Conservation (phyloP, 495 filamentous ascomycete species). For the Trichoderma gamsii region DNA sequence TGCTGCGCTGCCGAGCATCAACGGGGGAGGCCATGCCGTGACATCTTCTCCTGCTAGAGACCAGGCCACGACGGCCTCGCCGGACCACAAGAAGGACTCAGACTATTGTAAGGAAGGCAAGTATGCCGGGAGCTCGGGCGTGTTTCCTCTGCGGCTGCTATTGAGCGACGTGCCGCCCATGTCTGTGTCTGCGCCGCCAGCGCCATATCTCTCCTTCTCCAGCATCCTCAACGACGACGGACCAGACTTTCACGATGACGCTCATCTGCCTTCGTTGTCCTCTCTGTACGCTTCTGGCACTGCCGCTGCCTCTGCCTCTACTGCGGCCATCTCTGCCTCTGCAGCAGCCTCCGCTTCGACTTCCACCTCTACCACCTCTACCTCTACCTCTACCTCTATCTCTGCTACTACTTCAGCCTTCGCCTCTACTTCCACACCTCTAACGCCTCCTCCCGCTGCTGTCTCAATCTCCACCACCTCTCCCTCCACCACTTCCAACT, state of each 20-base stretch:
- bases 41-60: constrained; percentile 26
- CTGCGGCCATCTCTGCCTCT: neutral
- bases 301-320: neutral
- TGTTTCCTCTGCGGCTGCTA: constrained; percentile 24
- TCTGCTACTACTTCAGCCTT: constrained; percentile 17
- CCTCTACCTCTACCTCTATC: neutral
- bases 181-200: constrained; percentile 23
- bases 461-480: neutral
- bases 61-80: constrained; percentile 16
- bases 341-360: neutral
- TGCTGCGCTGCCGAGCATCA: neutral
- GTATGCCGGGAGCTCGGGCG: constrained; percentile 18
- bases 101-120: constrained; percentile 17
- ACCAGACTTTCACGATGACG: constrained; percentile 22
- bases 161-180: constrained; percentile 25
- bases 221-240: constrained; percentile 42
- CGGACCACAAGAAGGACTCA: constrained; percentile 17
- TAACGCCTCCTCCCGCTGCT: neutral
- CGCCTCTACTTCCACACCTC: neutral
- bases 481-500: neutral
- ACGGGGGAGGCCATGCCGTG: neutral
- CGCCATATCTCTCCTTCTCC: constrained; percentile 33
- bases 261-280: neutral
- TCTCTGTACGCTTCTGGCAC: neutral
- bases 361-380: neutral